Evolutionary conservation across 2,329 filamentous ascomycete species (phyloP), one percentile per base, ranked within the genome.

Genomic region (Sporothrix euskadiensis): DNA sequence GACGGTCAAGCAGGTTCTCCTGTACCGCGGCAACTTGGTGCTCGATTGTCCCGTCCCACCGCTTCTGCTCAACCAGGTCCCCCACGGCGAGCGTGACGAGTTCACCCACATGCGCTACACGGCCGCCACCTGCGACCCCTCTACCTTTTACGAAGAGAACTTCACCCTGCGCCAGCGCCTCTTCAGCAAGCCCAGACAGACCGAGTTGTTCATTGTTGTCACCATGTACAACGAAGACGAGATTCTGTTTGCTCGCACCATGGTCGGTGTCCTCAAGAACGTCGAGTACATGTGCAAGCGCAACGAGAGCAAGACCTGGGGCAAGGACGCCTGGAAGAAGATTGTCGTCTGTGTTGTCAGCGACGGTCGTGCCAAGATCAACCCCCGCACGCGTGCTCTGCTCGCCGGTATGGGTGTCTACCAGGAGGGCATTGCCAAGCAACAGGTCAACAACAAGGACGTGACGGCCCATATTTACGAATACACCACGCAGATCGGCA

Each of bases 191-290:
- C 92, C 94, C 3, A 88, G 95, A 73, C 93, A 97, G 80, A 98
- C 95, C 0, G 95, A 98, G 83, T 85, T 98, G 1, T 98, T 98
- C 82, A 97, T 98, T 78, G 95, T 95, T 35, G 90, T 98, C 71
- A 98, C 95, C 74, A 98, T 98, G 95, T 99, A 99, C 85, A 99
- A 99, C 80, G 96, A 99, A 80, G 95, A 99, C 81, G 96, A 99
- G 78, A 91, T 98, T 77, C 86, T 98, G 74, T 98, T 99, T 80
- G 94, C 96, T 32, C 90, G 96, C 57, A 98, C 96, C 4, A 93
- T 99, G 93, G 93, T 91, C 69, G 96, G 96, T 81, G 94, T 99
- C 5, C 95, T 98, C 86, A 98, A 99, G 85, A 99, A 99, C 81
- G 93, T 99, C 77, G 95, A 98, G 81, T 94, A 95, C 85, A 98